Evolutionary conservation across 1,139 yeast species (phyloP), one percentile per base, ranked within the genome.

Genomic region (Lodderomyces parapsilosis): DNA sequence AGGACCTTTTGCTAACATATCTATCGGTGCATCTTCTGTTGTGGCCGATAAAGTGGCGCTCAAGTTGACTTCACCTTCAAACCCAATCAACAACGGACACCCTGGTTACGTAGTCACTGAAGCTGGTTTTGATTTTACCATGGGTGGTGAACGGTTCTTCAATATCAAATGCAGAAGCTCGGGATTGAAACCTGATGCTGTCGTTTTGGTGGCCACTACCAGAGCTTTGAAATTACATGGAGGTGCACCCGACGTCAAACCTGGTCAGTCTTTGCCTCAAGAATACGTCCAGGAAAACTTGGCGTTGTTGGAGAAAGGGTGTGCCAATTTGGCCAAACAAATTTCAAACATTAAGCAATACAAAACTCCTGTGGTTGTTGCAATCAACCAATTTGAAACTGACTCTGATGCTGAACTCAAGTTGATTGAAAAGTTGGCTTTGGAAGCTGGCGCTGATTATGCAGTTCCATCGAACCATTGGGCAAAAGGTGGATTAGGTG

Each of bases 121-220:
- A 63, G 93, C 93, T 17, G 94, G 94, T 38, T 86, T 86, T 58
- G 94, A 86, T 62, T 86, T 86, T 64, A 84, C 93, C 35, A 86
- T 86, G 94, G 94, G 94, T 53, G 94, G 94, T 55, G 94, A 86
- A 68, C 74, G 94, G 62, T 85, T 85, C 63, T 79, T 83, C 66
- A 83, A 85, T 64, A 85, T 86, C 60, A 86, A 86, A 66, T 83
- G 91, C 57, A 79, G 93, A 63, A 73, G 89, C 7, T 81, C 88
- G 35, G 91, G 89, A 1, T 68, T 81, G 49, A 71, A 73, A 47
- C 94, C 94, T 22, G 83, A 85, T 59, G 78, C 82, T 30, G 87
- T 85, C 42, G 90, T 86, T 27, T 70, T 86, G 48, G 94, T 86
- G 47, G 90, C 94, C 30, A 86, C 94, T 33, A 78, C 86, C 3